phyloP scores from a whole-genome alignment of 139 green algal species.

The Chlamydomonas sphaeroides region DNA sequence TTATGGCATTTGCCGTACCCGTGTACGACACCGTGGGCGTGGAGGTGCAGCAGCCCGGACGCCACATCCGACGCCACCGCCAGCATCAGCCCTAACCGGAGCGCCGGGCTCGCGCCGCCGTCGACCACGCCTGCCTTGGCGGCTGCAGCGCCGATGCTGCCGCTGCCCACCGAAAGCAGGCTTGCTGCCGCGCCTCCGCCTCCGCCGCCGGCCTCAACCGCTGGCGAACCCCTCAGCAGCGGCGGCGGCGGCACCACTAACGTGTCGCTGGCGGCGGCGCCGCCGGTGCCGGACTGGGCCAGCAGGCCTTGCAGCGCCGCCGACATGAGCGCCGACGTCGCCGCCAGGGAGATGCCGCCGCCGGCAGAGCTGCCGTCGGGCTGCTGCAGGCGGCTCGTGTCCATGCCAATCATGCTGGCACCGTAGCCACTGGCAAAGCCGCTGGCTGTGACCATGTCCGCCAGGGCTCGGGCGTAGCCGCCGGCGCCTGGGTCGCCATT shows the following conservation, averaged over 20 bases:
- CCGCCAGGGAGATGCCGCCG: no score
- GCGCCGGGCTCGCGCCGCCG: no score
- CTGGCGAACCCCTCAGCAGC: neutral
- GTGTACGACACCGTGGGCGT: constrained; percentile 1
- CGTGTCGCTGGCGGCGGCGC: no score
- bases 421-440: no score
- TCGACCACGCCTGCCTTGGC: no score
- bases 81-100: neutral
- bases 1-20: no score
- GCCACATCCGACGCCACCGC: neutral
- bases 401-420: no score
- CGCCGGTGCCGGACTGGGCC: neutral
- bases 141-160: neutral
- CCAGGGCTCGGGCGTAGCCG: constrained; percentile 4
- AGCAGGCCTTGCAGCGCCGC: no score
- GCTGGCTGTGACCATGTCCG: neutral
- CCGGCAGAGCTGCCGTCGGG: no score
- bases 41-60: neutral
- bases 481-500: neutral
- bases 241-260: neutral
- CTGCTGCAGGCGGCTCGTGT: no score
- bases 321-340: no score
- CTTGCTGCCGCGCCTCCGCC: neutral
- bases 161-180: neutral
- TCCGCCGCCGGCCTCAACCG: neutral